Evolutionary conservation across 2,329 filamentous ascomycete genomes (phyloP), one percentile per base, ranked within the genome.

Genomic region (Saccharata proteae): DNA sequence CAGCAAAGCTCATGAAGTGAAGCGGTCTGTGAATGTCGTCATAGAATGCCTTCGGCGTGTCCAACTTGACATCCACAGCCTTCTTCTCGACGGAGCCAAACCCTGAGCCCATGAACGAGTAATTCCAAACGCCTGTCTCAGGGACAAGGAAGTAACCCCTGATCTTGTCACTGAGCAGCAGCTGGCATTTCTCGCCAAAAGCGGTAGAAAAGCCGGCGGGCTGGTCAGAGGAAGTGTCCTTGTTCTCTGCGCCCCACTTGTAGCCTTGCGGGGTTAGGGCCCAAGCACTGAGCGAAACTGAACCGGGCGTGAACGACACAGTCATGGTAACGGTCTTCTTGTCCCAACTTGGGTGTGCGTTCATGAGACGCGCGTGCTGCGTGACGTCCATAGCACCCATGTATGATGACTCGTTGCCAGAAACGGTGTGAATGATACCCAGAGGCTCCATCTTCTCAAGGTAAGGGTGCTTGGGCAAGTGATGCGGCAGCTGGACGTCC

Each of bases 171-270:
- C 82, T 92, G 32, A 98, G 71, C 16, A 98, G 64, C 34, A 98
- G 65, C 62, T 98, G 93, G 45, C 84, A 85, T 64, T 96, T 96
- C 58, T 92, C 81, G 31, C 90, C 90, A 73, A 96, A 93, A 36
- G 66, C 75, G 16, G 84, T 92, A 36, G 77, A 78, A 65, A 98
- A 98, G 22, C 92, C 92, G 41, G 86, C 79, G 0, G 92, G 90
- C 55, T 93, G 84, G 55, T 98, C 90, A 40, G 82, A 93, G 44
- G 80, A 77, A 34, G 77, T 74, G 59, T 98, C 92, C 59, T 80
- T 88, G 69, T 98, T 98, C 52, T 94, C 83, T 2, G 77, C 84
- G 41, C 90, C 90, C 90, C 92, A 98, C 57, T 88, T 88, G 65
- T 93, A 94, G 31, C 90, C 90, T 40, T 79, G 67, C 2, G 90